phyloP scores from a whole-genome alignment of 352 stramenopile species.

The Pythium brassicae region DNA sequence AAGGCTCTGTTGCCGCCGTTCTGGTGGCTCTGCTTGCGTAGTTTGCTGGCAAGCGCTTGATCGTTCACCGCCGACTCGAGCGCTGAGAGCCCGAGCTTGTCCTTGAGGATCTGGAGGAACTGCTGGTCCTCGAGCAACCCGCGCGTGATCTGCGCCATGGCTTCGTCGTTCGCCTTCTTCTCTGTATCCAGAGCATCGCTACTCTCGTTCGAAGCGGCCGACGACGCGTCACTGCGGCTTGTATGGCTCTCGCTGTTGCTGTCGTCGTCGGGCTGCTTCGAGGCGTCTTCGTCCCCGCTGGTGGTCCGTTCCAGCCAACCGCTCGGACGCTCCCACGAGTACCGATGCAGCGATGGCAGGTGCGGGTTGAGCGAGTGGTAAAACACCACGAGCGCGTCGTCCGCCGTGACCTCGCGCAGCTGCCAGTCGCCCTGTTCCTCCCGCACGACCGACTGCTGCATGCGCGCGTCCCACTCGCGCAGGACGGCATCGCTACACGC shows the following conservation, averaged over 20 bases:
- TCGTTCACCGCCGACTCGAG: constrained; percentile 4
- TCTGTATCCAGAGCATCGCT: constrained; percentile 14
- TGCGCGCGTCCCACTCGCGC: constrained; percentile 46
- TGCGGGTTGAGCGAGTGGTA: constrained; percentile 59
- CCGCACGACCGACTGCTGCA: constrained; percentile 36
- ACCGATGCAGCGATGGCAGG: constrained; percentile 34
- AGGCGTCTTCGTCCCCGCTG: background rate
- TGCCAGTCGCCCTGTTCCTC: constrained; percentile 60
- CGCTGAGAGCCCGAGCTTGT: constrained; percentile 49
- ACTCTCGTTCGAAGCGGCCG: background rate
- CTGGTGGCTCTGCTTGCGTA: constrained; percentile 2
- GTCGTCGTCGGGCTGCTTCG: constrained; percentile 15
- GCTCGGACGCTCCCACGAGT: constrained; percentile 41
- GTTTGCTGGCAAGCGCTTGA: constrained; percentile 1
- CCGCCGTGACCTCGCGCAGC: constrained; percentile 41
- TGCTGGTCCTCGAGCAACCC: constrained; percentile 50
- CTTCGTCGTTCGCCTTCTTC: constrained; percentile 22
- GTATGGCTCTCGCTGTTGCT: constrained; percentile 8
- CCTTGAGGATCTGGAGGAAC: constrained; percentile 52
- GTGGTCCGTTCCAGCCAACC: constrained; percentile 21
- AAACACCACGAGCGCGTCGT: constrained; percentile 53
- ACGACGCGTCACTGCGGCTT: constrained; percentile 6
- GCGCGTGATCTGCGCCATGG: constrained; percentile 25
- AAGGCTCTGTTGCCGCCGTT: background rate
- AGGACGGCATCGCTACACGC: background rate